Base-by-base conservation (phyloP, 495 filamentous ascomycete genomes). In the Monascus purpureus region DNA sequence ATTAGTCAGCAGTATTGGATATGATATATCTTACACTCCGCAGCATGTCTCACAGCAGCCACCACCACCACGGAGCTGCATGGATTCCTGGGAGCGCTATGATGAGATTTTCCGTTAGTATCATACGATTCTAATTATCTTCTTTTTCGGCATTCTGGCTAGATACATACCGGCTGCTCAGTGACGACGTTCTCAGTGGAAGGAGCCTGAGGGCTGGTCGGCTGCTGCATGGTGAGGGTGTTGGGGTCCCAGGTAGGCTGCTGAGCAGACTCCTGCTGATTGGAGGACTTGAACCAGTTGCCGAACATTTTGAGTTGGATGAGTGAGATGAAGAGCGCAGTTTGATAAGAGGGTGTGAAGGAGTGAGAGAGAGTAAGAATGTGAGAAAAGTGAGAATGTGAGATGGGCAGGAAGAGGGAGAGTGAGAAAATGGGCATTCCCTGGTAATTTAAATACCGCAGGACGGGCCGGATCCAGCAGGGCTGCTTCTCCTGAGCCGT, bases 41-140 rank as follows among this genome's bases (percentile, higher is more conserved):
- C 61, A 65, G 52, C 61, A 65, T 28, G 63, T 37, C 13, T 54
- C 60, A 18, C 54, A 53, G 17, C 54, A 53, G 4, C 37, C 51
- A 34, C 49, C 53, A 40, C 61, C 61, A 39, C 61, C 58, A 23
- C 61, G 61, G n/a, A 65, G 48, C 33, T 48, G 49, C 52, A 59
- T 54, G 12, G 50, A 38, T 34, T 61, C 53, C 18, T 59, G 45
- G 20, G 49, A 43, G 31, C 45, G 36, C 57, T 65, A 30, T 30
- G 14, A n/a, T 31, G 4, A 9, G 39, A 38, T 17, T 17, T 12
- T 37, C 18, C 12, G 6, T 37, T 29, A 6, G 8, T 17, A 6
- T 13, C 16, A 25, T 11, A n/a, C 9, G 8, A 8, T 26, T n/a
- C 27, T 16, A n/a, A n/a, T n/a, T n/a, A n/a, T n/a, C n/a, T n/a